Conservation (phyloP, 2,329 filamentous ascomycete species). For the Aspergillus niger region DNA sequence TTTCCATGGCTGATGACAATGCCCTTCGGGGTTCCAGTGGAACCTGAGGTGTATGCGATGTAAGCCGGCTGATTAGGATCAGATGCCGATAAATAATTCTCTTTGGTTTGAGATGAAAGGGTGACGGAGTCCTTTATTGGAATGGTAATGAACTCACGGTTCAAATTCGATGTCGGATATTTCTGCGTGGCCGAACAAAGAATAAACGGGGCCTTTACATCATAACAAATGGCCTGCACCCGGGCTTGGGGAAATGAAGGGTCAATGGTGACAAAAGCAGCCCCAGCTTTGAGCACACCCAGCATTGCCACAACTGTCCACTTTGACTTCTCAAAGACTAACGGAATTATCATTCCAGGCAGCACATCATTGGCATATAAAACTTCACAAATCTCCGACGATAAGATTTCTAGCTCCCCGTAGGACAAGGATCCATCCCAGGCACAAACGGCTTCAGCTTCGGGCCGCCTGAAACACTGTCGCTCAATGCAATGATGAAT, state of each 20-base stretch:
- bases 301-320: slow-evolving; percentile 15
- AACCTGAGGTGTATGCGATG: slow-evolving; percentile 18
- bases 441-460: background rate
- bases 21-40: slow-evolving; percentile 18
- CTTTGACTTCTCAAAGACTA: slow-evolving; percentile 7
- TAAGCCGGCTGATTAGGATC: background rate
- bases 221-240: slow-evolving; percentile 29
- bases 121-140: background rate
- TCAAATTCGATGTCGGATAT: background rate
- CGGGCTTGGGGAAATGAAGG: slow-evolving; percentile 34
- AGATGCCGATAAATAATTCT: background rate
- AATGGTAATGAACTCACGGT: background rate
- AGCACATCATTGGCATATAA: background rate
- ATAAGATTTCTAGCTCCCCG: background rate
- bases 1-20: background rate
- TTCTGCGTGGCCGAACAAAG: slow-evolving; percentile 14
- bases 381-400: background rate
- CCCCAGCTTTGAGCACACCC: slow-evolving; percentile 28
- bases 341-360: background rate
- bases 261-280: slow-evolving; percentile 32
- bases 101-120: background rate
- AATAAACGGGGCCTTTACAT: slow-evolving; percentile 17
- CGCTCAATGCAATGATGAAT: too few species aligned
- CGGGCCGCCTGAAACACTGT: too few species aligned
- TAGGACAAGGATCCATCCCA: background rate